Evolutionary conservation across 768 basidiomycete species (phyloP).

Genomic region (Pleurotus djamor): DNA sequence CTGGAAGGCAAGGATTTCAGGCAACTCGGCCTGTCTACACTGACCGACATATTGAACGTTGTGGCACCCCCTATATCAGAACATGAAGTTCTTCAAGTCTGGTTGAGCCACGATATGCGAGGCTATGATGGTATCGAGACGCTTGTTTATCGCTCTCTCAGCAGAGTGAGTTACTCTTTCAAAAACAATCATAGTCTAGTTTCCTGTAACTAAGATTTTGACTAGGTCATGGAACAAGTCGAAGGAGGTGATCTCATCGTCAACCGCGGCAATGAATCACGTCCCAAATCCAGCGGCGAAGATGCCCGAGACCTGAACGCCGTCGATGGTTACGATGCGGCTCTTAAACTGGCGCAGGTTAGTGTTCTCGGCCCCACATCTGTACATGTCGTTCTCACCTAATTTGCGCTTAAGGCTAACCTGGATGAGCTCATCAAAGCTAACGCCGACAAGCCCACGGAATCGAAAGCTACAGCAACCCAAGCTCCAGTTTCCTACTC

Average conservation of each 20-base stretch:
- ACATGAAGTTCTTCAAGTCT: slow-evolving; percentile 96
- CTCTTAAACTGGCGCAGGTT: slow-evolving; percentile 83
- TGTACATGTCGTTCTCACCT: background rate
- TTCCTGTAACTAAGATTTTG: background rate
- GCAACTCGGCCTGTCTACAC: slow-evolving; percentile 81
- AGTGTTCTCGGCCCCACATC: slow-evolving; percentile 4
- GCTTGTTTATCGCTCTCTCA: slow-evolving; percentile 86
- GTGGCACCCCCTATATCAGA: slow-evolving; percentile 98
- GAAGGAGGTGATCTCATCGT: slow-evolving; percentile 90
- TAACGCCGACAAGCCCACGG: slow-evolving; percentile 38
- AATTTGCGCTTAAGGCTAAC: slow-evolving; percentile 54
- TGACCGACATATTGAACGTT: slow-evolving; percentile 91
- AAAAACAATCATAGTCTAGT: background rate
- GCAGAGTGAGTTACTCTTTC: slow-evolving; percentile 55
- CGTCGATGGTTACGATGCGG: slow-evolving; percentile 83
- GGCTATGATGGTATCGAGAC: slow-evolving; percentile 96
- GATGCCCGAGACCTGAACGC: slow-evolving; percentile 69
- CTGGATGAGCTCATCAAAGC: slow-evolving; percentile 73
- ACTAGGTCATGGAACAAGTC: slow-evolving; percentile 92
- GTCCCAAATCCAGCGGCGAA: slow-evolving; percentile 56
- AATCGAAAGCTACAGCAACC: slow-evolving; percentile 26
- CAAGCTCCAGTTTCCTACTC: slow-evolving; percentile 75
- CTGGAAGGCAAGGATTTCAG: slow-evolving; percentile 83
- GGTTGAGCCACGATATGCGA: slow-evolving; percentile 94
- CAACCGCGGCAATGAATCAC: slow-evolving; percentile 77